Conservation (phyloP, 495 filamentous ascomycete genomes). For the Penicillium ochrochloron region DNA sequence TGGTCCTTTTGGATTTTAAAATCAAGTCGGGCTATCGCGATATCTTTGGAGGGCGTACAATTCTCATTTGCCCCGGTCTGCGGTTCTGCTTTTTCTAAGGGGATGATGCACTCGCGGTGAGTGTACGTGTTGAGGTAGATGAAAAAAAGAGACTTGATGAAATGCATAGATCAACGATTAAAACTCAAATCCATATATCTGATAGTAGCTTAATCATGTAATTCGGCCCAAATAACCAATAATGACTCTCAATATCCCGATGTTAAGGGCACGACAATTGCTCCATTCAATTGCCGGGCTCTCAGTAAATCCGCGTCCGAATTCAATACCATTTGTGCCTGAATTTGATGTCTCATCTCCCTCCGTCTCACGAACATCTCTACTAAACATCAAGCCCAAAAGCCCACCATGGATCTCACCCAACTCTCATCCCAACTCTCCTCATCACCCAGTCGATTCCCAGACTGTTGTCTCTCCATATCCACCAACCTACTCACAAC, state of each 20-base stretch:
- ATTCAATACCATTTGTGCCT: neutral
- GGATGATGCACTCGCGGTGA: conserved; percentile 23
- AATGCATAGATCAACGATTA: conserved; percentile 36
- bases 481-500: conserved; percentile 45
- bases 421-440: conserved; percentile 29
- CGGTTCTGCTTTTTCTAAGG: conserved; percentile 26
- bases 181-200: conserved; percentile 17
- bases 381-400: neutral
- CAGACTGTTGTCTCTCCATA: conserved; percentile 55
- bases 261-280: neutral
- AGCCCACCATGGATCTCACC: conserved; percentile 36
- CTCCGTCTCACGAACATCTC: neutral
- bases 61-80: conserved; percentile 33
- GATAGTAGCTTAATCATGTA: neutral
- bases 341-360: neutral
- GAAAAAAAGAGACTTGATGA: conserved; percentile 38
- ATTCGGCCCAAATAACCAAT: neutral
- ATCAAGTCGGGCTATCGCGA: conserved; percentile 45
- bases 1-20: conserved; percentile 25
- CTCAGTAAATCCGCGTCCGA: conserved; percentile 11
- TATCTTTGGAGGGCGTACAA: conserved; percentile 34
- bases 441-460: conserved; percentile 30
- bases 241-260: neutral
- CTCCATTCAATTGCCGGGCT: neutral
- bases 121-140: conserved; percentile 33